Base-by-base conservation (phyloP, 805 yeast species). In the Teunomyces kruisii region DNA sequence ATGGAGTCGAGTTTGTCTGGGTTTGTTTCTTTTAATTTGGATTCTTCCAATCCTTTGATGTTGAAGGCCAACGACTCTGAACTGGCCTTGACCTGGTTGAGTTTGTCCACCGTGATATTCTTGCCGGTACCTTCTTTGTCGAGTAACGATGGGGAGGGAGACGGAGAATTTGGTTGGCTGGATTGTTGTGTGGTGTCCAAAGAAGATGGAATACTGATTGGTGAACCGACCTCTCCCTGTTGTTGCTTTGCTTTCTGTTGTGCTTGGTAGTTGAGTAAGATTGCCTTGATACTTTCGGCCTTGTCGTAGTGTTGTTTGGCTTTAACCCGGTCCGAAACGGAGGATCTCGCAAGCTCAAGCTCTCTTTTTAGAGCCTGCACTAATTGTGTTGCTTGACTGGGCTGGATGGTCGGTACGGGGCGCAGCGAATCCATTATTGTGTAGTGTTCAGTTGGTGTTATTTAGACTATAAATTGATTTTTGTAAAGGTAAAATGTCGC, bases 201-300 rank as follows among this genome's bases (percentile, higher is more conserved):
- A 9, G 17, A 27, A 10, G 35, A 12, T 4, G 39, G 32, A 31
- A 24, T 32, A 13, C 15, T 32, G 4, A 28, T 15, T 8, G 42
- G 32, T 10, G 38, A 40, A 6, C 15, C 30, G 4, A 32, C 19
- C 10, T 27, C 26, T 9, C 38, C 33, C 32, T 31, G 45, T 4
- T 40, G 42, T 19, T 44, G 47, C 15, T 30, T 32, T 13, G 54
- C 54, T 14, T 52, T 49, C 35, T 59, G 62, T 40, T 59, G 65
- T 36, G 54, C 57, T 28, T 57, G 55, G 47, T 58, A 60, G 42
- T 51, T 53, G 36, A 60, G 46, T 37, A 60, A 52, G 28, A 60
- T 55, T 44, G 54, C 59, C 43, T 60, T 60, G 46, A 60, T 60
- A 37, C 51, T 56, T 39, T 60, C 63, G 8, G 64, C 65, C 22